Evolutionary conservation across 257 asterid species (phyloP), one percentile per base, ranked within the genome.

Genomic region (Galeopsis tetrahit): DNA sequence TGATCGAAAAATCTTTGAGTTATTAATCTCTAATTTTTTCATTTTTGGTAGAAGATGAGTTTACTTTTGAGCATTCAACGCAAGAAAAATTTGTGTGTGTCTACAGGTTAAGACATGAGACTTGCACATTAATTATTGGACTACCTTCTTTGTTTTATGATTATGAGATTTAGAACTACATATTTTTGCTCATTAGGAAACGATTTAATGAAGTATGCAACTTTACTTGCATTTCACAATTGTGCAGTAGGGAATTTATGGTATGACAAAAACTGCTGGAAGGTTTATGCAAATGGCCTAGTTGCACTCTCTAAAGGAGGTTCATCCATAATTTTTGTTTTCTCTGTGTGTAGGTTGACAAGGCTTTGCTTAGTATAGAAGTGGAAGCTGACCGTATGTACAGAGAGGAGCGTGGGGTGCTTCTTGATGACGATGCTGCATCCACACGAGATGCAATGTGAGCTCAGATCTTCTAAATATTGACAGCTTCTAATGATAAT

Each of bases 351-450:
- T 76, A 93, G 98, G 98, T 91, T 80, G 97, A 92, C 81, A 92
- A 90, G 78, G 97, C 96, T 66, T 80, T 95, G 92, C 91, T 78
- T 74, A 95, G 96, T 70, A 87, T 95, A 88, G 98, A 90, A 81
- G 91, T 82, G 66, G 98, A 92, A 86, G 98, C 98, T 68, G 96
- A 88, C 61, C 83, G 83, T 33, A 85, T 92, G 71, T 95, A 90
- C 83, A 87, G 86, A 80, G 93, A 95, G 70, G 97, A 92, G 75
- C 93, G 85, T 14, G 95, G 90, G 59, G 44, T 81, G 71, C 92
- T 95, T 83, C 92, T 88, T 72, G 98, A 88, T 76, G 99, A 91
- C 64, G 99, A 92, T 80, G 96, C 95, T 82, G 96, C 98, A 62
- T 85, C 90, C 21, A 87, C 97, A 60, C 82, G 98, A 82, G 98